Evolutionary conservation across 768 basidiomycete species (phyloP).

Genomic region (Basidioascus undulatus): DNA sequence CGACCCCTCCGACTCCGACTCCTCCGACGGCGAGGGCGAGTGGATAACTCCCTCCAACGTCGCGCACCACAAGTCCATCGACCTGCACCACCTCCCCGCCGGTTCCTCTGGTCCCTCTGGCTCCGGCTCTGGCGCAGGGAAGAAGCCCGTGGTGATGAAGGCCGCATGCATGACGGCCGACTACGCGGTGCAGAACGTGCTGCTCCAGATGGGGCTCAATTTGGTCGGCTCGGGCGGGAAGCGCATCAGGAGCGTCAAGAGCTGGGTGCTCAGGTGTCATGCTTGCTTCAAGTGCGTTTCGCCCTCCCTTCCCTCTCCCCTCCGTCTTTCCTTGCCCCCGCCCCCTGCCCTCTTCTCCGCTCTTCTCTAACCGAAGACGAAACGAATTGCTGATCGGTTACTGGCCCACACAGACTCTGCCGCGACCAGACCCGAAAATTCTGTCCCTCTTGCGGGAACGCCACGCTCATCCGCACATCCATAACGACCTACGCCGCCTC

Average conservation of each 20-base stretch:
- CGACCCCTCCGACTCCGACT: conserved; percentile 47
- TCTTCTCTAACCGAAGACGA: too few relatives aligned
- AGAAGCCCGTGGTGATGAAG: conserved; percentile 23
- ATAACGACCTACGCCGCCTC: conserved; percentile 41
- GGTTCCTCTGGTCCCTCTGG: conserved; percentile 7
- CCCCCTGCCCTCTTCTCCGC: background rate
- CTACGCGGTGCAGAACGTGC: conserved; percentile 96
- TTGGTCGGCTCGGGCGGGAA: conserved; percentile 77
- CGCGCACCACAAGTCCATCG: conserved; percentile 59
- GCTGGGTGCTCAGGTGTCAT: conserved; percentile 88
- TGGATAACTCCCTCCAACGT: conserved; percentile 93
- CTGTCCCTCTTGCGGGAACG: conserved; percentile 87
- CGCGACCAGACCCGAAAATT: conserved; percentile 87
- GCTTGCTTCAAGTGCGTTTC: conserved; percentile 87
- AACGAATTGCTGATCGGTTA: too few relatives aligned
- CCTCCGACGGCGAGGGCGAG: conserved; percentile 53
- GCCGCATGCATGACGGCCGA: conserved; percentile 93
- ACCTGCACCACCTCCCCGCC: conserved; percentile 53
- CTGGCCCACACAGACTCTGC: conserved; percentile 39
- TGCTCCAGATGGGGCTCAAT: conserved; percentile 78
- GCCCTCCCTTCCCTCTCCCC: background rate
- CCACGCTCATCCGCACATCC: conserved; percentile 69
- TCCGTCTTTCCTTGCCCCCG: background rate
- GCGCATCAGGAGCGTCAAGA: conserved; percentile 71
- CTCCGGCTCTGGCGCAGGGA: conserved; percentile 9